Base-by-base conservation (phyloP, 768 basidiomycete species). In the Phaeotremella fagi region DNA sequence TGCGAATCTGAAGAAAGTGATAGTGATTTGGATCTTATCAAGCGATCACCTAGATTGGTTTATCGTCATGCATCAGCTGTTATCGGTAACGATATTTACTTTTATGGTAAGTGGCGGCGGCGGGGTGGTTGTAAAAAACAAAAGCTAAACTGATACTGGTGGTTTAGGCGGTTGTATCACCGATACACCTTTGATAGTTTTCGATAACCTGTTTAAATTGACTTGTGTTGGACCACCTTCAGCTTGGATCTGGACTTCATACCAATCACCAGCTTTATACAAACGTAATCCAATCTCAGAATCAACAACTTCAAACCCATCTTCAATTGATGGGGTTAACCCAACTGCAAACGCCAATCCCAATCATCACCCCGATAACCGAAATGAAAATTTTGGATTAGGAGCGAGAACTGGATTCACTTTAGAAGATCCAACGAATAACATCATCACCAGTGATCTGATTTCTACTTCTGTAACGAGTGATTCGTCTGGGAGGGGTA, bases 91-190 rank as follows among this genome's bases (percentile, higher is more conserved):
- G 14, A 31, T 4, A 16, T 48, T n/a, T 48, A 48, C 18, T 27
- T 29, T 16, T 48, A 28, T 33, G 46, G 46, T 31, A 22, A 27
- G 46, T 41, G n/a, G n/a, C n/a, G n/a, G n/a, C n/a, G n/a, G n/a
- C n/a, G n/a, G n/a, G n/a, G n/a, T n/a, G n/a, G n/a, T n/a, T n/a
- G n/a, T n/a, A n/a, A n/a, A n/a, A n/a, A n/a, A n/a, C n/a, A n/a
- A n/a, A n/a, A n/a, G n/a, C n/a, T n/a, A n/a, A n/a, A n/a, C n/a
- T n/a, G n/a, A n/a, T n/a, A n/a, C n/a, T n/a, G n/a, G n/a, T n/a
- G n/a, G n/a, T n/a, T 12, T 29, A 48, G 46, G 46, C 22, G 46
- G 46, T 16, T 48, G 46, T 20, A 27, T 29, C 14, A 48, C 46
- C 26, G 20, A 33, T 20, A 48, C 26, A 6, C 46, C 46, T n/a